Conservation (phyloP, 345 rosid species). For the Hibiscus syriacus region DNA sequence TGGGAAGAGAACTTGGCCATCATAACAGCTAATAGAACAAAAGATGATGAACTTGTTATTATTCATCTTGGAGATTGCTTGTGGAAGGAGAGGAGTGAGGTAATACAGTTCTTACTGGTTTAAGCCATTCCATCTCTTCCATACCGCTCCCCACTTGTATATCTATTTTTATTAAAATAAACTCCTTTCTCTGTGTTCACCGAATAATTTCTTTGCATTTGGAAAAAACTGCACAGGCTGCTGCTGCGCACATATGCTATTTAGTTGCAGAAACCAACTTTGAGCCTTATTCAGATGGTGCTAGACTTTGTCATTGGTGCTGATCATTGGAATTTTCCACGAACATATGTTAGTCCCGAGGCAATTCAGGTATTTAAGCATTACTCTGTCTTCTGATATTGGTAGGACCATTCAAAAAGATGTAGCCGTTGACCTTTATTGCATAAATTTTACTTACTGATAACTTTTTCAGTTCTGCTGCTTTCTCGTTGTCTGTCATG, state of each 20-base stretch:
- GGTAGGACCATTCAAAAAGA: neutral
- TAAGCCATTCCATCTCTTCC: neutral
- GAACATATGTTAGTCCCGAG: slow-evolving; percentile 64
- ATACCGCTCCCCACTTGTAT: neutral
- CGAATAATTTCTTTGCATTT: slow-evolving; percentile 2
- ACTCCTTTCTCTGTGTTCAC: neutral
- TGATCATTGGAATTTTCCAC: slow-evolving; percentile 68
- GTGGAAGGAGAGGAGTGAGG: slow-evolving; percentile 81
- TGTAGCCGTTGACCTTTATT: neutral
- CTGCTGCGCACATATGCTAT: slow-evolving; percentile 72
- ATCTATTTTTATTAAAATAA: neutral
- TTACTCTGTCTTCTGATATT: slow-evolving; percentile 1
- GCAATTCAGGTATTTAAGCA: slow-evolving; percentile 58
- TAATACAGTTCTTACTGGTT: slow-evolving; percentile 22
- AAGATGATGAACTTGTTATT: slow-evolving; percentile 91
- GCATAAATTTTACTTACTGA: neutral
- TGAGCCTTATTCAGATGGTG: slow-evolving; percentile 58
- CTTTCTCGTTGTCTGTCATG: neutral
- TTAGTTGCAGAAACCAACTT: slow-evolving; percentile 62
- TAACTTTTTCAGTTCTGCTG: neutral
- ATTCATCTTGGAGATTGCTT: slow-evolving; percentile 66
- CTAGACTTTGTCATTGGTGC: slow-evolving; percentile 79
- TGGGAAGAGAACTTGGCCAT: slow-evolving; percentile 98
- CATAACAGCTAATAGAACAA: slow-evolving; percentile 88
- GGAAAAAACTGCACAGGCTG: slow-evolving; percentile 33